Percentiles rank a stretch among this genome's conserved stretches.
Evolutionary conservation across 805 yeast species (phyloP).

Genomic region (Scheffersomyces stipitis): DNA sequence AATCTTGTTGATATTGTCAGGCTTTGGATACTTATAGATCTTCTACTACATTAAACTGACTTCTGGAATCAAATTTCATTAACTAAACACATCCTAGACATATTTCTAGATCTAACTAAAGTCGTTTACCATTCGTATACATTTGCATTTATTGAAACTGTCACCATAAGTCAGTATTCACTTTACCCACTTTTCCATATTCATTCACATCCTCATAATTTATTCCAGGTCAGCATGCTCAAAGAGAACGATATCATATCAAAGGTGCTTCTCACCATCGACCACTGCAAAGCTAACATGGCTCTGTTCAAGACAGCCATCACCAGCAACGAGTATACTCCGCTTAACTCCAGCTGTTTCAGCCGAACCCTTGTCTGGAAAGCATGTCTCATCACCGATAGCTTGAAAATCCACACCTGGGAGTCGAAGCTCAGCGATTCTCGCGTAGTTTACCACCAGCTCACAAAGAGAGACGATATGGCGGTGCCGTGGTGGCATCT

Average conservation of each 20-base stretch:
- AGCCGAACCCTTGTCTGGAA: slow-evolving; percentile 40
- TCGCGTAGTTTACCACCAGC: slow-evolving; percentile 35
- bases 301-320: slow-evolving; percentile 25
- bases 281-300: slow-evolving; percentile 34
- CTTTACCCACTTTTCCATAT: no score
- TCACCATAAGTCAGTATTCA: no score
- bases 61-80: no score
- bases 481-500: slow-evolving; percentile 38
- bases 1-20: no score
- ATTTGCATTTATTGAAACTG: no score
- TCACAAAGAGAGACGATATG: slow-evolving; percentile 28
- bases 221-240: no score
- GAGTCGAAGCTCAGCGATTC: slow-evolving; percentile 24
- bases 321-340: slow-evolving; percentile 27
- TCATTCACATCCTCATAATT: no score
- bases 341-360: slow-evolving; percentile 18
- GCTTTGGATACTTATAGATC: no score
- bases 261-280: slow-evolving; percentile 34
- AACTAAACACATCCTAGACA: no score
- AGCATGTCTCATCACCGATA: slow-evolving; percentile 33
- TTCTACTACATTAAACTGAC: no score
- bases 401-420: slow-evolving; percentile 36
- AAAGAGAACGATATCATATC: slow-evolving; percentile 37
- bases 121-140: no score
- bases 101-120: no score